phyloP scores from a whole-genome alignment of 306 rosid genomes.

The Dalbergia oliveri region DNA sequence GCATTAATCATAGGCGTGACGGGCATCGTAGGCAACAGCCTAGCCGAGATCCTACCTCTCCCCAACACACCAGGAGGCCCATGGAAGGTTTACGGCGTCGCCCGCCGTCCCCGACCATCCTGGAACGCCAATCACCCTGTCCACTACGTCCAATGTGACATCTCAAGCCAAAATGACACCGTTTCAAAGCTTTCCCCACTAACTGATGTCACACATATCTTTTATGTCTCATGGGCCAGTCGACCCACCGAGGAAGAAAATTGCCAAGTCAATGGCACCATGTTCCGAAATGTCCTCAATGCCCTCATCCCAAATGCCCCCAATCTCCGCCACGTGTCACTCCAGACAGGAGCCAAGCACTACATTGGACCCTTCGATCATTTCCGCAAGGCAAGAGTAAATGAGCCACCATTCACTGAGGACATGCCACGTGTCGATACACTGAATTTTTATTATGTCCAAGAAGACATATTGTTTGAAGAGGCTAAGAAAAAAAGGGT shows the following conservation, averaged over 20 bases:
- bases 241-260: conserved; percentile 65
- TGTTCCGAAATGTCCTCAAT: conserved; percentile 62
- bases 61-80: conserved; percentile 73
- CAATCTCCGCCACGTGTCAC: conserved; percentile 67
- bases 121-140: conserved; percentile 67
- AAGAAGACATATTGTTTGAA: conserved; percentile 58
- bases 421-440: conserved; percentile 59
- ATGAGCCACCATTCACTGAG: conserved; percentile 75
- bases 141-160: conserved; percentile 71
- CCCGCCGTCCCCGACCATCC: conserved; percentile 65
- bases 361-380: conserved; percentile 61
- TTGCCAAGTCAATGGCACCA: conserved; percentile 59
- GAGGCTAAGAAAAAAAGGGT: conserved; percentile 53
- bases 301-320: conserved; percentile 67
- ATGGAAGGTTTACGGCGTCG: conserved; percentile 84
- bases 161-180: conserved; percentile 55
- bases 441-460: conserved; percentile 68
- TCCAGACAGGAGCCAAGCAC: conserved; percentile 74
- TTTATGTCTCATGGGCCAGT: conserved; percentile 69
- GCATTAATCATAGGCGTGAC: conserved; percentile 62
- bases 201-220: conserved; percentile 70
- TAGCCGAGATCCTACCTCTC: conserved; percentile 71
- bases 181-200: conserved; percentile 61
- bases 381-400: conserved; percentile 37
- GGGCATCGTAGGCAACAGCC: conserved; percentile 63